phyloP scores from a whole-genome alignment of 2,329 filamentous ascomycete genomes.

The Sclerotinia nivalis region DNA sequence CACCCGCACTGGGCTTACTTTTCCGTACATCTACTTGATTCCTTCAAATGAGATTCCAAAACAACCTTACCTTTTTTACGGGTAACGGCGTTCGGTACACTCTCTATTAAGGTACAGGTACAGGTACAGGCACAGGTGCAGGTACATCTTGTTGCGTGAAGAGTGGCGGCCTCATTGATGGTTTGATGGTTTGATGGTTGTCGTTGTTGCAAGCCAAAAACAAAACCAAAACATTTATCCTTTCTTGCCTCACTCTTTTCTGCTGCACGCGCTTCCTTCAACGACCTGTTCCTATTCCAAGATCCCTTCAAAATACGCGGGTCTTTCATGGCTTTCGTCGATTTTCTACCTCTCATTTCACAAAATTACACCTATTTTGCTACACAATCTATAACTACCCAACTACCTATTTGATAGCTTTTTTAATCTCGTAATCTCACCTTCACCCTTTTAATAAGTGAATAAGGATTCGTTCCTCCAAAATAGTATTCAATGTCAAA shows the following conservation, averaged over 20 bases:
- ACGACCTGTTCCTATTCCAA: neutral
- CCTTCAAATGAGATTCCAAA: neutral
- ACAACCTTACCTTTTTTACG: neutral
- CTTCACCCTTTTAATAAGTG: neutral
- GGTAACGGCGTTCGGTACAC: neutral
- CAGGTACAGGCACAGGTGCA: neutral
- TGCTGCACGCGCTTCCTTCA: slow-evolving; percentile 18
- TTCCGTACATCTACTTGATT: neutral
- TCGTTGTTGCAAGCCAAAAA: slow-evolving; percentile 1
- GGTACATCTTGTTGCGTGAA: slow-evolving; percentile 1
- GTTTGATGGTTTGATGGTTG: neutral
- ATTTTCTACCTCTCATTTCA: slow-evolving; percentile 18
- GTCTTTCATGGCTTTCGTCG: slow-evolving; percentile 2
- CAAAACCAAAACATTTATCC: neutral
- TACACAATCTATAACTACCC: slow-evolving; percentile 6
- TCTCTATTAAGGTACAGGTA: neutral
- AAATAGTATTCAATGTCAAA: slow-evolving; percentile 12
- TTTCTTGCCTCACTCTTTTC: neutral
- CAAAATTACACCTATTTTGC: neutral
- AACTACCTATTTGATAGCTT: neutral
- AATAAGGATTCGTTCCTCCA: slow-evolving; percentile 1
- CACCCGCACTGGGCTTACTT: neutral
- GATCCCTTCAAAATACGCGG: slow-evolving; percentile 19
- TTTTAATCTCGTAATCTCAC: neutral
- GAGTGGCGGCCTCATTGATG: slow-evolving; percentile 1